Conservation (phyloP, 768 basidiomycete genomes). For the Chalciporus chontae region DNA sequence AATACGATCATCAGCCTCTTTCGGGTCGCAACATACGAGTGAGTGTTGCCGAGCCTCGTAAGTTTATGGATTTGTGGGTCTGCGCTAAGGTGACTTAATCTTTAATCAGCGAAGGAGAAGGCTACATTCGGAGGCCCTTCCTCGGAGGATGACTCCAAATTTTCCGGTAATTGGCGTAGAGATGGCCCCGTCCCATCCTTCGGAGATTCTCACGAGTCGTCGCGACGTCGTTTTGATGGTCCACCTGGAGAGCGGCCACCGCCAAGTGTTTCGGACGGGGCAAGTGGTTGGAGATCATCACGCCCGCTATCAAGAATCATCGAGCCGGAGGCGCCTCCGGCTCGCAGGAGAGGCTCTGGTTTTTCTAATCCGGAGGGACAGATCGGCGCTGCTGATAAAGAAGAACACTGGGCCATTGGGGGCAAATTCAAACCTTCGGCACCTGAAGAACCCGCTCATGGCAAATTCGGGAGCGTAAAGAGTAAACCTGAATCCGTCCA, state of each 20-base stretch:
- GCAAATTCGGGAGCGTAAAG: slow-evolving; percentile 44
- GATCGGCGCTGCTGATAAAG: slow-evolving; percentile 62
- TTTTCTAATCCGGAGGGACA: slow-evolving; percentile 45
- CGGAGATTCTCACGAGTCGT: slow-evolving; percentile 56
- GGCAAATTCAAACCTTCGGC: slow-evolving; percentile 64
- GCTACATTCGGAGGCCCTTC: slow-evolving; percentile 47
- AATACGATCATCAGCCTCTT: slow-evolving; percentile 45
- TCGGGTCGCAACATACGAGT: slow-evolving; percentile 81
- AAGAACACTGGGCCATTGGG: slow-evolving; percentile 76
- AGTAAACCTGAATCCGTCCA: slow-evolving; percentile 55
- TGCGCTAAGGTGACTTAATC: slow-evolving; percentile 9
- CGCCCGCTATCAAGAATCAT: slow-evolving; percentile 36
- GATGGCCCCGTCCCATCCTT: slow-evolving; percentile 79
- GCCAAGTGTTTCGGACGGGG: slow-evolving; percentile 55
- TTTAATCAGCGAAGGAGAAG: slow-evolving; percentile 69
- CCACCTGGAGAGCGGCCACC: slow-evolving; percentile 40
- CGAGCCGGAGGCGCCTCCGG: slow-evolving; percentile 46
- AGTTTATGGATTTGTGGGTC: slow-evolving; percentile 33
- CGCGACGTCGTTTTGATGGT: slow-evolving; percentile 67
- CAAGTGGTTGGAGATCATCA: slow-evolving; percentile 70
- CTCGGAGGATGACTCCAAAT: slow-evolving; percentile 74
- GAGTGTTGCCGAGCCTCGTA: slow-evolving; percentile 95
- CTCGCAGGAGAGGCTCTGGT: slow-evolving; percentile 57
- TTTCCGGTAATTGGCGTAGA: slow-evolving; percentile 81
- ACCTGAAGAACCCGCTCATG: slow-evolving; percentile 36